Evolutionary conservation across 257 asterid genomes (phyloP), one percentile per base, ranked within the genome.

Genomic region (Fraxinus anomala): DNA sequence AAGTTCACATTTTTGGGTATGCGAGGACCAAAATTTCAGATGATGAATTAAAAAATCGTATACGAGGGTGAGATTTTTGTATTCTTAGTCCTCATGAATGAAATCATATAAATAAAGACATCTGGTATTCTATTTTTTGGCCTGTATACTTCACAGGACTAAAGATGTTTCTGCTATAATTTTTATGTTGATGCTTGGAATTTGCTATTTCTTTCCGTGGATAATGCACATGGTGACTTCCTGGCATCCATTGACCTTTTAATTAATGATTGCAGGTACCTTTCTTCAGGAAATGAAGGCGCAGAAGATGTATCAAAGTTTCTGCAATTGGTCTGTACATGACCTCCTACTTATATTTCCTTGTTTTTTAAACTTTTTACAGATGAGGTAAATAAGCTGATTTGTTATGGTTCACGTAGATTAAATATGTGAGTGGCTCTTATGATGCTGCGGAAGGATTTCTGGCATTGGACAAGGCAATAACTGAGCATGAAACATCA

Each of bases 1-100:
- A 93, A 73, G 99, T 96, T 84, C 95, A 91, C 92, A 96, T 96
- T 84, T 96, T 96, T 76, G 99, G 99, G 13, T 96, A 96, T 79
- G 97, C 99, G 79, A 92, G 99, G 87, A 88, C 96, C 76, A 93
- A 92, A 86, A 91, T 96, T 79, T 78, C 97, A 26, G 97, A 93
- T 44, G 88, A 87, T 28, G 97, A 93, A 73, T 82, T 96, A 81
- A 92, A 96, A 82, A 85, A 89, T 80, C 94, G 97, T 68, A 88
- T 96, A 80, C 86, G 80, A 70, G 98, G 97, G 99, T 96, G 83
- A 85, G 89, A 40, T 65, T 47, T 47, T 47, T 47, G 56, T 13
- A 47, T 16, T 21, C 56, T 4, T 14, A 13, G 56, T 47, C 56
- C 56, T 14, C 6, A 14, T 14, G 19, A 47, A 47, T 47, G n/a